Evolutionary conservation across 2,329 filamentous ascomycete genomes (phyloP), one percentile per base, ranked within the genome.

Genomic region (Ceratocystis variospora): DNA sequence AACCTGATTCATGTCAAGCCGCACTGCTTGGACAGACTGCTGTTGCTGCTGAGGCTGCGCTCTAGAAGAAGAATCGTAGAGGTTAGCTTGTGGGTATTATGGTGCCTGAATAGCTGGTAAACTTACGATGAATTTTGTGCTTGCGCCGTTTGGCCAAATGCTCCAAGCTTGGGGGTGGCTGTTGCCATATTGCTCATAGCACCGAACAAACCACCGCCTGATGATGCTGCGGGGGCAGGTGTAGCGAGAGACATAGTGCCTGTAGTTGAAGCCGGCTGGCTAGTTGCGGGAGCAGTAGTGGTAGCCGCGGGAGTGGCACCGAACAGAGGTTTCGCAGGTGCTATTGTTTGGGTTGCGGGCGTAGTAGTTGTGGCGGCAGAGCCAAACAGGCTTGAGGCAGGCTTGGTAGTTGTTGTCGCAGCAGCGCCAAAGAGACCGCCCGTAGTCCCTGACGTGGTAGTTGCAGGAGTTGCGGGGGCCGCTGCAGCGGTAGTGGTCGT

Each of bases 1-100:
- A 68, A 97, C 79, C 73, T 89, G 89, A 71, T 83, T 83, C 64
- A 89, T 77, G 75, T 94, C 89, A 71, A 96, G 88, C 72, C 88
- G 87, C 19, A 90, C 87, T 19, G 88, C 89, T 0, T 87, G 85
- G 17, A 86, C 80, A 15, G 78, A 80, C 70, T 82, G 80, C 69
- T 82, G 80, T 63, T 79, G 81, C 72, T 64, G 45, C 48, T 66
- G 66, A 19, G 33, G 25, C 57, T 64, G 67, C 6, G 53, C 45
- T 61, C 67, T 67, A 22, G 6, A 55, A 62, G 25, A 33, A 45
- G n/a, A 41, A 15, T 1, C 37, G 3, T 10, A 12, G 37, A 15
- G 19, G 48, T 53, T 31, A 61, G 41, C 15, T 28, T 6, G 45
- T 63, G 50, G 45, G 17, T 15, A 19, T 10, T 25, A 64, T 41